A percentile compares a stretch with the other conserved stretches of the same genome.
phyloP scores from a whole-genome alignment of 805 yeast genomes.

The Kodamaea neixiangensis region DNA sequence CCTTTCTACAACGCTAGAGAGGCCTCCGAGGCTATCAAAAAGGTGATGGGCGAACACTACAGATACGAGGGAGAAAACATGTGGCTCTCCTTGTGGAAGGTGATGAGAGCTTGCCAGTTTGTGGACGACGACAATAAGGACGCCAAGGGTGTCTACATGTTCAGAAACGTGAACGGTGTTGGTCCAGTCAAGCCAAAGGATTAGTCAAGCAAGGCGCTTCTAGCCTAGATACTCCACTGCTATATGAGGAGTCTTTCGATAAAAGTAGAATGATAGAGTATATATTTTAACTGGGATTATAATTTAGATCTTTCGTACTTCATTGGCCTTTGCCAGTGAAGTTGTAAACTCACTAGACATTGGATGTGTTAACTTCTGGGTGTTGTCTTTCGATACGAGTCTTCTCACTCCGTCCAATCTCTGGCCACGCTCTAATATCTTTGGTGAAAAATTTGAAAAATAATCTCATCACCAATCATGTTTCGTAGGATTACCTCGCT shows the following conservation, averaged over 20 bases:
- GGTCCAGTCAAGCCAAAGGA: constrained; percentile 29
- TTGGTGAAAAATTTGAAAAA: not conserved
- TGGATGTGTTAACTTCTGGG: no score
- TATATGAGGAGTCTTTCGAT: not conserved
- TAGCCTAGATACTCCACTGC: not conserved
- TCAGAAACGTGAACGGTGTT: constrained; percentile 63
- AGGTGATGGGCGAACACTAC: constrained; percentile 85
- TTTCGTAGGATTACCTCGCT: constrained; percentile 5
- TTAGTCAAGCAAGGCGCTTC: no score
- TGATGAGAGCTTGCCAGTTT: constrained; percentile 66
- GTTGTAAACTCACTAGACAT: no score
- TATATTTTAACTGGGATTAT: not conserved
- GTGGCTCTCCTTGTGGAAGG: constrained; percentile 67
- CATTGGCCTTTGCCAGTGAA: no score
- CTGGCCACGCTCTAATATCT: not conserved
- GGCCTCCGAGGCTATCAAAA: constrained; percentile 74
- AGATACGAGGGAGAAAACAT: constrained; percentile 66
- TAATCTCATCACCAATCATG: constrained; percentile 2
- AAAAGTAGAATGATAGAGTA: not conserved
- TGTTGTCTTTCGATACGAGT: no score
- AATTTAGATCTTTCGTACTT: no score
- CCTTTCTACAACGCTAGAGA: constrained; percentile 88
- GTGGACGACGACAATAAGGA: constrained; percentile 75
- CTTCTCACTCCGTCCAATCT: not conserved
- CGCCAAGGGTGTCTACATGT: constrained; percentile 62